Evolutionary conservation across 441 rosid species (phyloP), one percentile per base, ranked within the genome.

Genomic region (Capsella rubella): DNA sequence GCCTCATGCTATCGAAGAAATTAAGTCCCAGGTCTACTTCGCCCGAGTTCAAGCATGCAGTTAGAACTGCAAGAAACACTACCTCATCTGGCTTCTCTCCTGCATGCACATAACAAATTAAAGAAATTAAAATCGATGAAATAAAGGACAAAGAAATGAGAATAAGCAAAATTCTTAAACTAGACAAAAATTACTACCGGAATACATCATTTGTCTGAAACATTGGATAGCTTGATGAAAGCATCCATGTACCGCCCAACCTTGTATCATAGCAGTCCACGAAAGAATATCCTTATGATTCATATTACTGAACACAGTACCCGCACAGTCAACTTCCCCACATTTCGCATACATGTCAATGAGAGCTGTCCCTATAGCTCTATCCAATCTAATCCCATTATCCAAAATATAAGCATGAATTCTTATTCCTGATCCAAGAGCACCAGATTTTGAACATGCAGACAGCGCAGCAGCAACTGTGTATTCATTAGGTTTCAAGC

Each of bases 241-340:
- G 35, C 14, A 59, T 47, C 92, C 92, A 81, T 85, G 87, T 70
- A 82, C 31, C 7, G 92, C 88, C 85, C 83, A 87, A 75, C 89
- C 88, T 86, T 88, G 85, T 72, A 90, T 89, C 94, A 90, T 87
- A 57, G 82, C 82, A 79, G 80, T 89, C 94, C 90, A 90, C 37
- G 86, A 81, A 72, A 69, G 70, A 42, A 85, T 69, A 74, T 87
- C 84, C 75, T 81, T 87, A 25, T 78, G 78, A 61, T 72, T 75
- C 47, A 72, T 85, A 73, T 82, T 79, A 31, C 35, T 69, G 49
- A 89, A 90, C 67, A 84, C 85, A 76, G 64, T 65, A 71, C 72
- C 80, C 61, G 92, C 86, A 61, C 81, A 81, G 34, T 83, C 78
- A 52, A 87, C 78, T 73, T 83, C 73, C 55, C 96, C 89, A 78